phyloP scores from a whole-genome alignment of 352 stramenopile species.

The Globisporangium cylindrosporum region DNA sequence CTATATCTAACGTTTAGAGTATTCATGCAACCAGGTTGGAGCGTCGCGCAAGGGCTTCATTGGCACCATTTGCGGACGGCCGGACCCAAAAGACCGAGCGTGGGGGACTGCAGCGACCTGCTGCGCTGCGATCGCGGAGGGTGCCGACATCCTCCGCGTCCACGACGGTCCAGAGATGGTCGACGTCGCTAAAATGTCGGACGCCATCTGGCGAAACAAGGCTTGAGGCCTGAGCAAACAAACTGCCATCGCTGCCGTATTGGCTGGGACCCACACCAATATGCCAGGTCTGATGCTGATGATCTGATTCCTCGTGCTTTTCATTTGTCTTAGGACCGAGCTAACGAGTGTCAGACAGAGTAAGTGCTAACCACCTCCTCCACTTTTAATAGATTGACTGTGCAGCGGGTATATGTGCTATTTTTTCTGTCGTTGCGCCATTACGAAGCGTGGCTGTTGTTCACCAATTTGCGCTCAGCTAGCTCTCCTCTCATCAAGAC shows the following conservation, averaged over 20 bases:
- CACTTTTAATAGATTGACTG: conserved; percentile 4
- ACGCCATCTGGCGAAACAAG: conserved; percentile 82
- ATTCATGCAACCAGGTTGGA: conserved; percentile 57
- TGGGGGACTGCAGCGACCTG: conserved; percentile 93
- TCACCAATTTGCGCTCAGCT: neutral
- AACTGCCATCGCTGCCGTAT: neutral
- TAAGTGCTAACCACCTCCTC: neutral
- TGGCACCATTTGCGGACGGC: conserved; percentile 88
- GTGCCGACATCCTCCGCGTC: conserved; percentile 92
- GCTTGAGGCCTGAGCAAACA: neutral
- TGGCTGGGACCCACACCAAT: neutral
- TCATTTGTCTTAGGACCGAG: conserved; percentile 1
- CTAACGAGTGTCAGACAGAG: neutral
- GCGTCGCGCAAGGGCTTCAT: conserved; percentile 98
- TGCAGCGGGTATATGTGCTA: conserved; percentile 2
- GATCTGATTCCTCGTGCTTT: neutral
- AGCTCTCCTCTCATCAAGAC: neutral
- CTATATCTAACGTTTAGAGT: neutral
- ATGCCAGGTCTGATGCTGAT: conserved; percentile 7
- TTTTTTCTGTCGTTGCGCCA: conserved; percentile 5
- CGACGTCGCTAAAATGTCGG: conserved; percentile 89
- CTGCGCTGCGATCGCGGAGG: conserved; percentile 71
- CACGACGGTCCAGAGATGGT: conserved; percentile 93
- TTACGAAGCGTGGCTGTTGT: neutral
- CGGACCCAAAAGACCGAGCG: conserved; percentile 84